These are phyloP conservation scores for Reticulascus tulasneorum DNA, from an alignment of 2,329 filamentous ascomycete genomes.

Conservation along the genomic window DNA sequence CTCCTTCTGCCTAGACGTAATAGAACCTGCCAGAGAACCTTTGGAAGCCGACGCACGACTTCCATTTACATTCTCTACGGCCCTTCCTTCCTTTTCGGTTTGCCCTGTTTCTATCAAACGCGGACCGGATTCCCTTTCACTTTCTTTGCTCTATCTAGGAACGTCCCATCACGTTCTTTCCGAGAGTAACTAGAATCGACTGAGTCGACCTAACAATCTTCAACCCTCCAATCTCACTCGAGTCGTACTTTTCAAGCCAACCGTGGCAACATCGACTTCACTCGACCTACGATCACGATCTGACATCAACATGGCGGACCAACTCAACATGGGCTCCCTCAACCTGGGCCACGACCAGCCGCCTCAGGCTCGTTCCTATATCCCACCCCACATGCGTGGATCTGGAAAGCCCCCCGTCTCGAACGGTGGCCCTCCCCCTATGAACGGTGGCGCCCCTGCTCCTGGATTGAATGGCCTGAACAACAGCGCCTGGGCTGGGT, in stretches of 20 bases:
- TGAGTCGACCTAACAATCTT: too few relatives aligned
- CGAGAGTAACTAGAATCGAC: conserved; percentile 25
- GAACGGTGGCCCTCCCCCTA: conserved; percentile 32
- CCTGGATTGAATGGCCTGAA: conserved; percentile 32
- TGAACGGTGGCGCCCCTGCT: conserved; percentile 27
- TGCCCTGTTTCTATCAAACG: conserved; percentile 12
- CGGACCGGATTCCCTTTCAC: conserved; percentile 17
- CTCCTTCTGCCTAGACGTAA: conserved; percentile 21
- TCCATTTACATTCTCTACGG: conserved; percentile 20
- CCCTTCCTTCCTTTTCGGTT: conserved; percentile 12
- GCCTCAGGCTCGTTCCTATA: conserved; percentile 63
- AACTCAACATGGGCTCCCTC: conserved; percentile 78
- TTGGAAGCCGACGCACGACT: conserved; percentile 20
- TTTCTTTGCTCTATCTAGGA: conserved; percentile 9
- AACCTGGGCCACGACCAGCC: conserved; percentile 53
- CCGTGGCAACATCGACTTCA: conserved; percentile 1
- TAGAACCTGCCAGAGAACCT: conserved; percentile 25
- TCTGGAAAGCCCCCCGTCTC: too few relatives aligned
- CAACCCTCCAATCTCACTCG: too few relatives aligned
- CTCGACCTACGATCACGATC: conserved; percentile 10
- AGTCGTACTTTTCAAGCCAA: too few relatives aligned
- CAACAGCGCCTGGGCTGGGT: conserved; percentile 54
- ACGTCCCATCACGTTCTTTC: conserved; percentile 17
- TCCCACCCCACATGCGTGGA: conserved; percentile 81
- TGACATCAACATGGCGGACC: conserved; percentile 65